phyloP scores from a whole-genome alignment of 2,329 filamentous ascomycete genomes.

The Fusarium sp. region DNA sequence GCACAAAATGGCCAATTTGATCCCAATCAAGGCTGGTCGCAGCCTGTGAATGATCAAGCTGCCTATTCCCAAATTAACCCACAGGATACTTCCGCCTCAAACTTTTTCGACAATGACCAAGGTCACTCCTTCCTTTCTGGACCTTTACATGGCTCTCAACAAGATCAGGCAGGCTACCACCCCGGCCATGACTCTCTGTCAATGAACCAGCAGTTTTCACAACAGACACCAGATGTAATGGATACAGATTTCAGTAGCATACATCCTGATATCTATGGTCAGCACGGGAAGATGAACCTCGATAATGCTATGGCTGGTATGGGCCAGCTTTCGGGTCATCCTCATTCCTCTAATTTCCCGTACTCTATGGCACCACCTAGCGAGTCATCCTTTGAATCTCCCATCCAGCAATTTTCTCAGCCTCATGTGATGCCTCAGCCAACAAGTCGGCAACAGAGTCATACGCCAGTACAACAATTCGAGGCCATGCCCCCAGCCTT shows the following conservation, averaged over 20 bases:
- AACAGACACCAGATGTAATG: conserved; percentile 52
- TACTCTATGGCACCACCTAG: conserved; percentile 52
- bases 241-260: conserved; percentile 54
- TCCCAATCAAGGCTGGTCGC: conserved; percentile 54
- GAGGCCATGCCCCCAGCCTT: conserved; percentile 46
- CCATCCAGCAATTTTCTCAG: conserved; percentile 50
- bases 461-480: conserved; percentile 52
- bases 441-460: conserved; percentile 49
- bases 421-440: conserved; percentile 52
- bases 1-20: conserved; percentile 55
- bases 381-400: conserved; percentile 50
- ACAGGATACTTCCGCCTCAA: conserved; percentile 49
- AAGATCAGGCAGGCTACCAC: conserved; percentile 49
- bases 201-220: conserved; percentile 52
- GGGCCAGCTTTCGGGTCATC: conserved; percentile 49
- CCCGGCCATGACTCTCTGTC: conserved; percentile 48
- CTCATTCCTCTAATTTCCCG: conserved; percentile 51
- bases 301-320: conserved; percentile 47
- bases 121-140: conserved; percentile 51
- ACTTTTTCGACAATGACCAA: conserved; percentile 53
- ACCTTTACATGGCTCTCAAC: conserved; percentile 47
- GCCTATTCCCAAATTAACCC: conserved; percentile 50
- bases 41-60: conserved; percentile 51
- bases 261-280: conserved; percentile 54
- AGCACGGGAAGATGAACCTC: conserved; percentile 51